Base-by-base conservation (phyloP, 2,329 filamentous ascomycete genomes). In the Scedosporium dehoogii region DNA sequence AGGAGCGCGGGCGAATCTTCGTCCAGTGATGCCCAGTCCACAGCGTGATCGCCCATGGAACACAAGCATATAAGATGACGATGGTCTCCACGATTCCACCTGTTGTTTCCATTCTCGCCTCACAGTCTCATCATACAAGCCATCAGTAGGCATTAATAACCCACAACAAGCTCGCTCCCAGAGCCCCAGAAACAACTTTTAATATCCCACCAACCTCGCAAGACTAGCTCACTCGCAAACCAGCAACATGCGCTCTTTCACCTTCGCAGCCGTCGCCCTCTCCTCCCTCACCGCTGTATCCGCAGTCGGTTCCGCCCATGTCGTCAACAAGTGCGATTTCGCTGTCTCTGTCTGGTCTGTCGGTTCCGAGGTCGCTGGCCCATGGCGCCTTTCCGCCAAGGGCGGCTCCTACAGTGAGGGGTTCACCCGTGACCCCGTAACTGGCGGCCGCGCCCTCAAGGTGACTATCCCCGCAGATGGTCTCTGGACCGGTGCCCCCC, bases 311-410 rank as follows among this genome's bases (percentile, higher is more conserved):
- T 68, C 65, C 14, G 74, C 75, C 53, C 65, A 66, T 44, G 73
- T 77, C 61, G 64, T 69, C 63, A 77, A 77, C 70, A 70, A 72
- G 57, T 76, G 75, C 70, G 21, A 55, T 42, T 66, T 68, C 60
- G 62, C 68, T 48, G 73, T 76, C n/a, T 71, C 72, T 21, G 58
- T 74, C 65, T 77, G 74, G 74, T 74, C 75, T 48, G 75, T 77
- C 61, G 75, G 75, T 66, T 64, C 65, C 62, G 14, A 63, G 18
- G 65, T 76, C 63, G 66, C 66, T 4, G 65, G 63, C 0, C 66
- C 70, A 16, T 65, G 65, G 60, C 68, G 65, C 23, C 67, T 76
- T 18, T 27, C 60, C 3, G 62, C 66, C 41, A 62, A 66, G 21
- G 70, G 68, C 60, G 70, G 69, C 61, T 62, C 48, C 57, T 76